phyloP scores from a whole-genome alignment of 2,329 filamentous ascomycete species.

The Penicillium sp. region DNA sequence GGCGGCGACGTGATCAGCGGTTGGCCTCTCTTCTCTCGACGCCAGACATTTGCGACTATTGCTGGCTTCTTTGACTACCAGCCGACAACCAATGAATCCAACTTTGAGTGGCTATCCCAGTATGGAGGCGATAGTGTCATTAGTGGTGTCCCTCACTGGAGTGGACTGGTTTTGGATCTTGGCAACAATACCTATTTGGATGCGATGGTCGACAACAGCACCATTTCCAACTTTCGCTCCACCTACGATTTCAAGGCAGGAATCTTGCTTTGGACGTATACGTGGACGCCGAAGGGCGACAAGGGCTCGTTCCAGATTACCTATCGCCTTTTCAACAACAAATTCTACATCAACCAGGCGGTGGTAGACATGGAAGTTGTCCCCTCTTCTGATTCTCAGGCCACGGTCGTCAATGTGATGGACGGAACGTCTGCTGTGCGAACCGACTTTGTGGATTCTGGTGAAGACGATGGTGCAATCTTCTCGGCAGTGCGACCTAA shows the following conservation, averaged over 20 bases:
- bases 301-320: constrained; percentile 55
- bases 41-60: constrained; percentile 66
- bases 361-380: constrained; percentile 61
- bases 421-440: constrained; percentile 68
- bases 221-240: constrained; percentile 61
- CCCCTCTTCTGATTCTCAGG: constrained; percentile 52
- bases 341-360: constrained; percentile 61
- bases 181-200: constrained; percentile 56
- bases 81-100: constrained; percentile 57
- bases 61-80: constrained; percentile 66
- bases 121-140: constrained; percentile 71
- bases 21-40: constrained; percentile 64
- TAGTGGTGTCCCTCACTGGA: constrained; percentile 68
- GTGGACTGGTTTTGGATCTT: constrained; percentile 58
- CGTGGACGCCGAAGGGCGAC: constrained; percentile 57
- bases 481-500: constrained; percentile 64
- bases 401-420: constrained; percentile 63
- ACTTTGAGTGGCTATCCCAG: constrained; percentile 67
- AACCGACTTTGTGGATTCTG: constrained; percentile 58
- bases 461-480: constrained; percentile 56
- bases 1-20: constrained; percentile 58
- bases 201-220: constrained; percentile 57
- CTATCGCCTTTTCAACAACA: constrained; percentile 67
- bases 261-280: constrained; percentile 63
- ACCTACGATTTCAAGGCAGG: constrained; percentile 64